Percentiles rank a stretch among this genome's conserved stretches.
Evolutionary conservation across 1,284 basidiomycete species (phyloP).

Genomic region (Boletus nobilissimus): DNA sequence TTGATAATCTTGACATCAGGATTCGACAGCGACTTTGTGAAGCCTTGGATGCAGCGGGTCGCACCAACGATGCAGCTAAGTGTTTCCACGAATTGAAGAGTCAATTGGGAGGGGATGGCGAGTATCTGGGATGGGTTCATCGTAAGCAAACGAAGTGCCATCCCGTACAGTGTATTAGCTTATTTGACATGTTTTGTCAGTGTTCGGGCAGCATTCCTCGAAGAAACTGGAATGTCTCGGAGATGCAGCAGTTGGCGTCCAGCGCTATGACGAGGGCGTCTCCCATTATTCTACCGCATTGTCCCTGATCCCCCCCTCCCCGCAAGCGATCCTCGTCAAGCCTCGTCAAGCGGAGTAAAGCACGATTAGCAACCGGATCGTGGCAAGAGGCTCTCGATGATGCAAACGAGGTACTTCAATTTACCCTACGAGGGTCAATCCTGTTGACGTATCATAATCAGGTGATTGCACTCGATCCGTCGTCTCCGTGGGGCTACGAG

Average conservation of each 20-base stretch:
- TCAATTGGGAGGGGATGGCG: no score
- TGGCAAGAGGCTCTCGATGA: background rate
- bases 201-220: background rate
- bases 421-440: background rate
- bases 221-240: background rate
- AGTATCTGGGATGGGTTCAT: no score
- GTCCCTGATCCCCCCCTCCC: background rate
- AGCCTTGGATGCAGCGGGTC: no score
- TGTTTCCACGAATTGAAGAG: no score
- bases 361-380: background rate
- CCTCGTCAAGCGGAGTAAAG: background rate
- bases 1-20: no score
- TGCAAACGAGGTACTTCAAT: background rate
- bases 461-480: background rate
- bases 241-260: background rate
- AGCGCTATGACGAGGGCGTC: background rate
- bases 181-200: no score
- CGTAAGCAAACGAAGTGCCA: no score
- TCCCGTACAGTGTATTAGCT: no score
- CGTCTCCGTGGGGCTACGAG: background rate
- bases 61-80: no score
- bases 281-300: background rate
- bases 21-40: no score
- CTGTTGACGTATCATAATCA: background rate
- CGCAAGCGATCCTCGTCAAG: no score